A percentile compares a stretch with the other conserved stretches of the same genome.
phyloP scores from a whole-genome alignment of 2,329 filamentous ascomycete genomes.

The Cladosporium velox region DNA sequence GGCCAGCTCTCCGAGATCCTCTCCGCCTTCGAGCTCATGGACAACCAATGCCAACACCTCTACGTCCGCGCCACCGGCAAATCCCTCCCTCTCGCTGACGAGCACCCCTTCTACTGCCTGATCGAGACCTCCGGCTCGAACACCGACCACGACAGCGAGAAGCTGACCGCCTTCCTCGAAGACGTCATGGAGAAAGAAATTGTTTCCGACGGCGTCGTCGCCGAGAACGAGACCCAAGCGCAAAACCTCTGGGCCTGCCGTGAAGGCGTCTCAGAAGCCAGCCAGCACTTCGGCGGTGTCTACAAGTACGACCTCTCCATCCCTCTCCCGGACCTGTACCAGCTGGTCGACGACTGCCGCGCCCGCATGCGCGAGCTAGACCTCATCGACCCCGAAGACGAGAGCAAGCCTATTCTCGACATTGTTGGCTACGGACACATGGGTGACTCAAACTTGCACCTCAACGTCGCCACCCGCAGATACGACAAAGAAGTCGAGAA shows the following conservation, averaged over 20 bases:
- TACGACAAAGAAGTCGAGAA: conserved; percentile 89
- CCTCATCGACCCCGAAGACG: conserved; percentile 70
- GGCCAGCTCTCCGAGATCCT: conserved; percentile 89
- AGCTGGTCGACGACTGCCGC: conserved; percentile 81
- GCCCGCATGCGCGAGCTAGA: conserved; percentile 71
- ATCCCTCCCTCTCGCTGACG: conserved; percentile 76
- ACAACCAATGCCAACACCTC: conserved; percentile 75
- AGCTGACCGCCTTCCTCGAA: conserved; percentile 87
- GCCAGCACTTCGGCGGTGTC: conserved; percentile 88
- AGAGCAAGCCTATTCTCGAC: conserved; percentile 75
- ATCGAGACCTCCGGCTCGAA: conserved; percentile 97
- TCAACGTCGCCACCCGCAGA: conserved; percentile 80
- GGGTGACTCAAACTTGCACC: conserved; percentile 93
- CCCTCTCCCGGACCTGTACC: conserved; percentile 82
- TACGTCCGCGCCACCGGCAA: conserved; percentile 74
- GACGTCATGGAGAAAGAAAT: conserved; percentile 87
- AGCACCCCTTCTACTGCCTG: conserved; percentile 92
- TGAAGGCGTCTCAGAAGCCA: conserved; percentile 86
- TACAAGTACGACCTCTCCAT: conserved; percentile 99
- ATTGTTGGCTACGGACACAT: conserved; percentile 98
- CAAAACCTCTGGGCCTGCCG: conserved; percentile 86
- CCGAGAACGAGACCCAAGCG: conserved; percentile 89
- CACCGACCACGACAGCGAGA: conserved; percentile 85
- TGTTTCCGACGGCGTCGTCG: conserved; percentile 84
- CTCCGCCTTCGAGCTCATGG: conserved; percentile 98